Evolutionary conservation across 441 rosid genomes (phyloP).

Genomic region (Manihot esculenta): DNA sequence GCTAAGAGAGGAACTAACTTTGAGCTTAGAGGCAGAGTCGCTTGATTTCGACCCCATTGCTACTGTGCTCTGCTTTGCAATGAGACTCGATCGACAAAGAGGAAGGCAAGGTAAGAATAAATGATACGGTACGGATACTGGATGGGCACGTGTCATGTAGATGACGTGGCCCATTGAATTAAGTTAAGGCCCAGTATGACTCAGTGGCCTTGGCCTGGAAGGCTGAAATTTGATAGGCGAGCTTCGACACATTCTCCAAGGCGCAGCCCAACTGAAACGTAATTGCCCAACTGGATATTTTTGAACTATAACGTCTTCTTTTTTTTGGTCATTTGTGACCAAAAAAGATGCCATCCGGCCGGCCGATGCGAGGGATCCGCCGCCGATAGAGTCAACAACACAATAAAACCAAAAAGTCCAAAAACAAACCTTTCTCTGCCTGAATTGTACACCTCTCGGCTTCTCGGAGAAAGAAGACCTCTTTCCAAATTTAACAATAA

Average conservation of each 20-base stretch:
- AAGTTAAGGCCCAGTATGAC: neutral
- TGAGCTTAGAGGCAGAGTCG: constrained; percentile 48
- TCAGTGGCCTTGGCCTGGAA: neutral
- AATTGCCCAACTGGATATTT: no score
- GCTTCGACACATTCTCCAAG: neutral
- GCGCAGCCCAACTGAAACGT: no score
- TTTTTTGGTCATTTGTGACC: no score
- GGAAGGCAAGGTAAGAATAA: constrained; percentile 7
- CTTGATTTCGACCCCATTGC: constrained; percentile 55
- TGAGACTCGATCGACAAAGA: constrained; percentile 23
- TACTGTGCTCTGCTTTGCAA: constrained; percentile 26
- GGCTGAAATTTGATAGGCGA: neutral
- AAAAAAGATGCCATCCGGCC: no score
- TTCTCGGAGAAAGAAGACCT: no score
- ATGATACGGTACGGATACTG: neutral
- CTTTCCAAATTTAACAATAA: no score
- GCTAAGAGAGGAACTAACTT: constrained; percentile 35
- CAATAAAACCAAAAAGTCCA: no score
- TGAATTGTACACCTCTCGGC: no score
- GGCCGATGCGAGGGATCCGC: no score
- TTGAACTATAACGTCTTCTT: no score
- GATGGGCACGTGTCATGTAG: constrained; percentile 34
- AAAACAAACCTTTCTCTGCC: no score
- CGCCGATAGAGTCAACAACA: no score
- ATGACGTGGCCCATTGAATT: constrained; percentile 26